These are phyloP conservation scores for Apophysomyces sp. DNA, from an alignment of 371 early-diverging fungal genomes.

Conservation along the genomic window DNA sequence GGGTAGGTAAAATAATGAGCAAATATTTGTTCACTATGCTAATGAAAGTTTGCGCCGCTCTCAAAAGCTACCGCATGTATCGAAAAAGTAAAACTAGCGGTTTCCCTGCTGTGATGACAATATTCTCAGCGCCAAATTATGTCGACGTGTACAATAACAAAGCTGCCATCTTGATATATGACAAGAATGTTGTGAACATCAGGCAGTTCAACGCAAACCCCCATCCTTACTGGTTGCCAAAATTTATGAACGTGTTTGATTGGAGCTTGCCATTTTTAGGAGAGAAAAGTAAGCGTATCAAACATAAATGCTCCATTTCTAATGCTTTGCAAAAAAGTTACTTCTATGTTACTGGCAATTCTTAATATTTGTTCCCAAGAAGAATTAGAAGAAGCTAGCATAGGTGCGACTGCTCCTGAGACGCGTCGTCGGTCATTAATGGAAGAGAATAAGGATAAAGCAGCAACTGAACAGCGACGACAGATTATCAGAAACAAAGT, in stretches of 20 bases:
- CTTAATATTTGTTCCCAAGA: slow-evolving; percentile 89
- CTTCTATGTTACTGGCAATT: slow-evolving; percentile 91
- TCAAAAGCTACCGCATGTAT: slow-evolving; percentile 81
- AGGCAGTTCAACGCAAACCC: slow-evolving; percentile 84
- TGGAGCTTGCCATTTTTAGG: slow-evolving; percentile 99
- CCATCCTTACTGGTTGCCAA: slow-evolving; percentile 98
- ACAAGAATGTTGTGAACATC: slow-evolving; percentile 96
- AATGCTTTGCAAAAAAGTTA: slow-evolving; percentile 54
- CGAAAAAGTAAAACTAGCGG: slow-evolving; percentile 89
- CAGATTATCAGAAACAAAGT: slow-evolving; percentile 88
- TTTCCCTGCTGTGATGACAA: slow-evolving; percentile 95
- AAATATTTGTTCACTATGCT: too few species aligned
- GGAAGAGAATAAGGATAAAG: slow-evolving; percentile 24
- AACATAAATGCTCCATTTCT: too few species aligned
- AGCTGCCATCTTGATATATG: slow-evolving; percentile 95
- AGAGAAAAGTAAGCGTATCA: slow-evolving; percentile 97
- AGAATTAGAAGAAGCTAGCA: slow-evolving; percentile 50
- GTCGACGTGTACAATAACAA: slow-evolving; percentile 98
- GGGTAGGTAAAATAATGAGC: slow-evolving; percentile 53
- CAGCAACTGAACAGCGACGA: slow-evolving; percentile 58
- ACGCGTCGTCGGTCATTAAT: slow-evolving; percentile 4
- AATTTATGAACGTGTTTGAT: slow-evolving; percentile 98
- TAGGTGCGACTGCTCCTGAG: slow-evolving; percentile 15
- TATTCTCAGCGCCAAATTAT: slow-evolving; percentile 98
- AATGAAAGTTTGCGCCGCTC: background rate